Base-by-base conservation (phyloP, 805 yeast species). In the Saccharomycodes ludwigii region DNA sequence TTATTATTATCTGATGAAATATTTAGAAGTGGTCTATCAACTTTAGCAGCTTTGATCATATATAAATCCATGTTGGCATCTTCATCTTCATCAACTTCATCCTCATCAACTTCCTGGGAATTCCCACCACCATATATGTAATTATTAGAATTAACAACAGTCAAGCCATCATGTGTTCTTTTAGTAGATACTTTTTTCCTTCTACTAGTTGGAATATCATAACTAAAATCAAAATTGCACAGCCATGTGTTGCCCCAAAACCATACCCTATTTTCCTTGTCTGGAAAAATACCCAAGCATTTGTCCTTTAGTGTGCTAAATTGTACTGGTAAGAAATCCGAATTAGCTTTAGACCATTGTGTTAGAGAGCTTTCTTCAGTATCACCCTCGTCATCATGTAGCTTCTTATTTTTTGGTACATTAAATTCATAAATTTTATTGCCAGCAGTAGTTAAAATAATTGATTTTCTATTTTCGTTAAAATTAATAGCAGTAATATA, bases 191-290 rank as follows among this genome's bases (percentile, higher is more conserved):
- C n/a, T 22, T 48, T 48, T 46, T 46, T 54, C 24, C 48, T 39
- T 11, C 42, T 50, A 22, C 40, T 52, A 32, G 65, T 53, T 10
- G 82, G 78, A 31, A 75, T 52, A 45, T 77, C 71, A 32, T 63
- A 49, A 6, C 65, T 52, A 40, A 81, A 55, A 52, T 88, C 88
- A 30, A 88, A 66, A 50, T 69, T 80, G 4, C 78, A 69, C 11
- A 86, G 42, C 94, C 95, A 88, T 31, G 70, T 70, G 14, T 80
- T 65, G 2, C 95, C 94, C 71, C 82, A 85, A n/a, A 84, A 56
- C 95, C 95, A 88, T 11, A 79, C 58, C 34, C 71, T 63, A 21
- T 58, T 46, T 2, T 56, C 41, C 7, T 51, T 52, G 32, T 72
- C 73, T 11, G 52, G 47, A 47, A 80, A 82, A 9, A 81, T 53